These are phyloP conservation scores for Nemania sp. DNA, from an alignment of 2,329 filamentous ascomycete species.

Conservation along the genomic window DNA sequence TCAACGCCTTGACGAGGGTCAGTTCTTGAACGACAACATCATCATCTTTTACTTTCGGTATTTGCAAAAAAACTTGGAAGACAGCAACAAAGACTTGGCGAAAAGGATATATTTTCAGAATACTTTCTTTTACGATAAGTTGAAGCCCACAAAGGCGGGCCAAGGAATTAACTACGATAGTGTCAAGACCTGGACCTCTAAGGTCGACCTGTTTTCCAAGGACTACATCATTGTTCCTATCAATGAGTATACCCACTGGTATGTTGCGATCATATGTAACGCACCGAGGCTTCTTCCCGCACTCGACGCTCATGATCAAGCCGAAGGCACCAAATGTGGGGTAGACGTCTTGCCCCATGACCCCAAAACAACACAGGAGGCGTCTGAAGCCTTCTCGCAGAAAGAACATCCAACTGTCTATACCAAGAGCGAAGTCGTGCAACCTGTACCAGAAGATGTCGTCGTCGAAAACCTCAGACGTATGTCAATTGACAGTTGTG, in stretches of 20 bases:
- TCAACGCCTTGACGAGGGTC: slow-evolving; percentile 75
- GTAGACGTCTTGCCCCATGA: slow-evolving; percentile 24
- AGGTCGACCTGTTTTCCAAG: slow-evolving; percentile 79
- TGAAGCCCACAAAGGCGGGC: slow-evolving; percentile 63
- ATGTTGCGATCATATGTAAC: slow-evolving; percentile 93
- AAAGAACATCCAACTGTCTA: not conserved
- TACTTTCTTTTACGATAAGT: slow-evolving; percentile 84
- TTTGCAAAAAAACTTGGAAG: slow-evolving; percentile 64
- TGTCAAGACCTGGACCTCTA: slow-evolving; percentile 86
- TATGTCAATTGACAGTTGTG: slow-evolving; percentile 37
- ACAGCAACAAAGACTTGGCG: slow-evolving; percentile 58
- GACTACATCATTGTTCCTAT: slow-evolving; percentile 93
- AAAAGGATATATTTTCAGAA: slow-evolving; percentile 85
- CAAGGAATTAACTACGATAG: slow-evolving; percentile 77
- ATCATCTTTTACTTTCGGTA: slow-evolving; percentile 86
- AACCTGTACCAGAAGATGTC: slow-evolving; percentile 27
- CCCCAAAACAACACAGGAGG: not conserved
- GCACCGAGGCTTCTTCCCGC: slow-evolving; percentile 63
- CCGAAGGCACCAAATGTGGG: not conserved
- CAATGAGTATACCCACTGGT: slow-evolving; percentile 89
- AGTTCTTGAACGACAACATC: slow-evolving; percentile 91
- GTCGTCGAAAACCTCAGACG: slow-evolving; percentile 32
- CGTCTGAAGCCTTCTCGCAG: not conserved
- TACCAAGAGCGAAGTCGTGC: not conserved
- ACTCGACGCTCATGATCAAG: slow-evolving; percentile 9